These are phyloP conservation scores for Sugiyamaella chiloensis DNA, from an alignment of 805 yeast genomes.

Conservation along the genomic window DNA sequence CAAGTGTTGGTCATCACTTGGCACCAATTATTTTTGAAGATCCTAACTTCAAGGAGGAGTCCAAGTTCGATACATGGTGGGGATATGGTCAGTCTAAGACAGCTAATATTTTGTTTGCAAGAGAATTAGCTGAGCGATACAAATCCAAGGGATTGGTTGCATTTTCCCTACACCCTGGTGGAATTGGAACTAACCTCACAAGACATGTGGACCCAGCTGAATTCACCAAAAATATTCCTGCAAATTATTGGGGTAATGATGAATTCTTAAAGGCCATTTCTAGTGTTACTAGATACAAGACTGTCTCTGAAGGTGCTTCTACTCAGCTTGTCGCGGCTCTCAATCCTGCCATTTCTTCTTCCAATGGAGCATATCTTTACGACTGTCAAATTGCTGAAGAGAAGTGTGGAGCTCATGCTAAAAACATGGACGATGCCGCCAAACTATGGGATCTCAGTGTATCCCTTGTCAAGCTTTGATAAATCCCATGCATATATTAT, in stretches of 20 bases:
- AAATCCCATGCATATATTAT: too few relatives aligned
- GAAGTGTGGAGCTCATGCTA: conserved; percentile 5
- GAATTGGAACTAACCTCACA: conserved; percentile 13
- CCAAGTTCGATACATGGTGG: conserved; percentile 9
- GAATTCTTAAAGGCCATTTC: not conserved
- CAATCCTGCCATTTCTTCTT: conserved; percentile 5
- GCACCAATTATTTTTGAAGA: conserved; percentile 17
- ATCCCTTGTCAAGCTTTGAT: conserved; percentile 6
- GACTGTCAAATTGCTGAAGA: conserved; percentile 14
- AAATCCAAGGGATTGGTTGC: conserved; percentile 9
- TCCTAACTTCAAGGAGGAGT: conserved; percentile 10
- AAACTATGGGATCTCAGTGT: conserved; percentile 15
- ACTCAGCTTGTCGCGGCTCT: conserved; percentile 12
- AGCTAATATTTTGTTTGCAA: conserved; percentile 14
- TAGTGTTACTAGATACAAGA: not conserved
- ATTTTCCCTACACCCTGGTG: conserved; percentile 18
- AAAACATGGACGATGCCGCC: conserved; percentile 3
- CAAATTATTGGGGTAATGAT: conserved; percentile 9
- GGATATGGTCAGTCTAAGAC: conserved; percentile 20
- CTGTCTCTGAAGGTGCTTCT: conserved; percentile 10
- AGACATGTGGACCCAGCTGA: conserved; percentile 10
- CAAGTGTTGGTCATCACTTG: conserved; percentile 11
- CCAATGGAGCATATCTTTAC: conserved; percentile 6
- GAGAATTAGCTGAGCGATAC: conserved; percentile 7
- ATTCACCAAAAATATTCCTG: not conserved